phyloP scores from a whole-genome alignment of 2,329 filamentous ascomycete species.

The Nemania abortiva region DNA sequence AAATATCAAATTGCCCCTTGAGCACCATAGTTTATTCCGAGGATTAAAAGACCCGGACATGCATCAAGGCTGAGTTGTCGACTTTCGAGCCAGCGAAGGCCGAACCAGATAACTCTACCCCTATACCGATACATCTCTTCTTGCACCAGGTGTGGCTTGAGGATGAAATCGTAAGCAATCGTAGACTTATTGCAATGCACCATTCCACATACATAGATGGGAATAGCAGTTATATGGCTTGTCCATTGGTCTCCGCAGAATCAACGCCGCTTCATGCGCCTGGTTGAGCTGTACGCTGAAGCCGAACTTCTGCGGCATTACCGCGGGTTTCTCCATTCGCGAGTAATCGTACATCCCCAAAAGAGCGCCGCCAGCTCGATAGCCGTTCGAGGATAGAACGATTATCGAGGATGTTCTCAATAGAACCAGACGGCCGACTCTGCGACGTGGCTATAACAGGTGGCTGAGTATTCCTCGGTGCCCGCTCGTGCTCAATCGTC shows the following conservation, averaged over 20 bases:
- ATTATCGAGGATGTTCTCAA: conserved; percentile 36
- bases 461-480: conserved; percentile 28
- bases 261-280: conserved; percentile 41
- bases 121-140: background rate
- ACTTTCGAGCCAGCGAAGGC: conserved; percentile 21
- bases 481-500: conserved; percentile 57
- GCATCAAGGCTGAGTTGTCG: background rate
- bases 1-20: background rate
- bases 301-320: conserved; percentile 44
- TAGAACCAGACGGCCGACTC: conserved; percentile 28
- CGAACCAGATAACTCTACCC: background rate
- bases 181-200: background rate
- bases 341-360: conserved; percentile 56
- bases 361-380: conserved; percentile 45
- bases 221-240: background rate
- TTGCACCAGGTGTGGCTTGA: background rate
- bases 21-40: background rate
- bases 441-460: conserved; percentile 35
- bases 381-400: conserved; percentile 35
- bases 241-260: background rate
- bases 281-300: conserved; percentile 51
- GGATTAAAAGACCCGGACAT: background rate
- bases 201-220: background rate
- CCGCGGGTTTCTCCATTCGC: conserved; percentile 49
- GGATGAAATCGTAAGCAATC: conserved; percentile 1